These are phyloP conservation scores for Rhizopogon vulgaris DNA, from an alignment of 768 basidiomycete species.

Conservation along the genomic window DNA sequence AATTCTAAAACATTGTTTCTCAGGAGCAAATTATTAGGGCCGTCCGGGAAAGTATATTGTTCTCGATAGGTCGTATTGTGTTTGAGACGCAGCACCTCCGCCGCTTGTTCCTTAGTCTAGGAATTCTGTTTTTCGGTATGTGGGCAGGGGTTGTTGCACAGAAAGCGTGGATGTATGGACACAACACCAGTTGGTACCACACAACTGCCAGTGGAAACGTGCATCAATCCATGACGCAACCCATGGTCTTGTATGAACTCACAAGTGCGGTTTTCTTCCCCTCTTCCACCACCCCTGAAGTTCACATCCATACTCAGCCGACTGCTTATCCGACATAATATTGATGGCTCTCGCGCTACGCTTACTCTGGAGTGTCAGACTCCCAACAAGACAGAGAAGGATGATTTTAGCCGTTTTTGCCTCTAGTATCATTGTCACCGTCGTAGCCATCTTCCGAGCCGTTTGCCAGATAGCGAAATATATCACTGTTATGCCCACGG, in stretches of 20 bases:
- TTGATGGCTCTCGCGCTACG: not conserved
- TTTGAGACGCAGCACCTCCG: constrained; percentile 8
- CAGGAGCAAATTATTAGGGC: constrained; percentile 7
- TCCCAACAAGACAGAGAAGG: constrained; percentile 2
- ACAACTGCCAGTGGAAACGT: not conserved
- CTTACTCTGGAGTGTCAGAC: constrained; percentile 4
- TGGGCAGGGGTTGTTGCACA: constrained; percentile 4
- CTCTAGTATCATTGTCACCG: not conserved
- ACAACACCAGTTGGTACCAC: not conserved
- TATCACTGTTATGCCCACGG: not conserved
- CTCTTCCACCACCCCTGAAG: not conserved
- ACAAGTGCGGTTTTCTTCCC: not conserved
- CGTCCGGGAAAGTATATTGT: constrained; percentile 16
- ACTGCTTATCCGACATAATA: constrained; percentile 1
- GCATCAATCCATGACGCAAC: not conserved
- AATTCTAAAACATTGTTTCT: not conserved
- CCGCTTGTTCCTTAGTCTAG: constrained; percentile 3
- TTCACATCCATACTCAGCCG: not conserved
- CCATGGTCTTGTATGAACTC: not conserved
- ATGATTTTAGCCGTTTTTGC: constrained; percentile 4
- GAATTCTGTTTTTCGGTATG: constrained; percentile 4
- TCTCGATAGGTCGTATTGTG: constrained; percentile 14
- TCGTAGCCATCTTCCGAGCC: not conserved
- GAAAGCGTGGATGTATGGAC: not conserved
- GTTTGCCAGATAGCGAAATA: not conserved